phyloP scores from a whole-genome alignment of 768 basidiomycete species.

The Suillus occidentalis region DNA sequence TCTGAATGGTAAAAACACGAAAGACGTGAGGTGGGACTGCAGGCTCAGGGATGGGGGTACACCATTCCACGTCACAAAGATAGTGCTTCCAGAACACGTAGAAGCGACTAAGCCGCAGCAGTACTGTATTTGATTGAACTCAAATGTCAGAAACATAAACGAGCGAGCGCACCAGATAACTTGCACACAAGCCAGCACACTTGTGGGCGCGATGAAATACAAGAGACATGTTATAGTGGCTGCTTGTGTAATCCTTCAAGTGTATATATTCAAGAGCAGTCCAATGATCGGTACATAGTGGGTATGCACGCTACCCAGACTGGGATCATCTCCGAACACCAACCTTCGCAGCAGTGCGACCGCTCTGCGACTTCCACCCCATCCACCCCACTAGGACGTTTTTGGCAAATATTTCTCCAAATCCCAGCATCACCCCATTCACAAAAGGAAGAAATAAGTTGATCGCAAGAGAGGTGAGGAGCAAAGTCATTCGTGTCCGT shows the following conservation, averaged over 20 bases:
- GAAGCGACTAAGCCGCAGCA: neutral
- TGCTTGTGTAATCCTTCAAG: neutral
- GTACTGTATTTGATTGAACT: neutral
- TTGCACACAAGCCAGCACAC: neutral
- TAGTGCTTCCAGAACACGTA: neutral
- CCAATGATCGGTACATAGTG: neutral
- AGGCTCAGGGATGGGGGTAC: neutral
- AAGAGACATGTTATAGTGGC: neutral
- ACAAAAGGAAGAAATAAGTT: slow-evolving; percentile 87
- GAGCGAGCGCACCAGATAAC: neutral
- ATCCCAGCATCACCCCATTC: slow-evolving; percentile 96
- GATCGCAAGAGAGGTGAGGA: slow-evolving; percentile 75
- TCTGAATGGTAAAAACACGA: neutral
- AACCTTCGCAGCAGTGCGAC: slow-evolving; percentile 24
- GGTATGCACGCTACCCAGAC: neutral
- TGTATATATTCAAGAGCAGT: neutral
- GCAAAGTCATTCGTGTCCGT: slow-evolving; percentile 53
- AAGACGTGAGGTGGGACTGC: neutral
- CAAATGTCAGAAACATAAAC: neutral
- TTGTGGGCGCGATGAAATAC: neutral
- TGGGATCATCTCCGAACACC: slow-evolving; percentile 23
- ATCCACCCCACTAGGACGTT: slow-evolving; percentile 61
- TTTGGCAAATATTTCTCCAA: slow-evolving; percentile 91
- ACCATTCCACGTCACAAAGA: neutral
- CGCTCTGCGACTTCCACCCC: slow-evolving; percentile 39